These are phyloP conservation scores for Pharnaceum exiguum DNA, from an alignment of 148 eudicot species.

Conservation along the genomic window DNA sequence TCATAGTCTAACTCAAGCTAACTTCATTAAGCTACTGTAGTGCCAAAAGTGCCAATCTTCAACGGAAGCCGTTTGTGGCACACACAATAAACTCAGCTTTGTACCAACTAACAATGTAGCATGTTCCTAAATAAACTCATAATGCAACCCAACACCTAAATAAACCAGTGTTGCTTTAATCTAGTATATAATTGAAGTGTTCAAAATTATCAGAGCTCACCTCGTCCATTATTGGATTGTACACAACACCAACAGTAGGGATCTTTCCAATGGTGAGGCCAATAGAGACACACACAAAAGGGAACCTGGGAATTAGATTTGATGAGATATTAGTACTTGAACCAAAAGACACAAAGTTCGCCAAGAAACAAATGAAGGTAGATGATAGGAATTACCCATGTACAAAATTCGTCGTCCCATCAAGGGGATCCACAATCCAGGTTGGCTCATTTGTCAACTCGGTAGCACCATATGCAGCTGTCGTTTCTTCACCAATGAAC, in stretches of 20 bases:
- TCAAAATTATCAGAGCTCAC: conserved; percentile 35
- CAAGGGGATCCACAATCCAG: conserved; percentile 97
- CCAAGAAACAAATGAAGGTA: neutral
- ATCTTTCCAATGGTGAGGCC: conserved; percentile 81
- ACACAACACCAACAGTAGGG: conserved; percentile 83
- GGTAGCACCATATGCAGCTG: conserved; percentile 73
- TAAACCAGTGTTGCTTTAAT: no score
- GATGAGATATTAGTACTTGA: neutral
- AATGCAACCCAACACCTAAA: no score
- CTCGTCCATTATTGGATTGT: conserved; percentile 92
- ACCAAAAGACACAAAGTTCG: neutral
- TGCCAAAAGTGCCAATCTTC: no score
- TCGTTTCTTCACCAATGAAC: conserved; percentile 98
- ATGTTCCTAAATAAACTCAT: no score
- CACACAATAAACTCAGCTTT: no score
- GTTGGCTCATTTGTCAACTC: conserved; percentile 93
- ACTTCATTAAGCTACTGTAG: no score
- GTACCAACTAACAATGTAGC: no score
- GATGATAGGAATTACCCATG: conserved; percentile 51
- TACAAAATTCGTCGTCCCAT: conserved; percentile 94
- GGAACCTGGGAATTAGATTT: conserved; percentile 52
- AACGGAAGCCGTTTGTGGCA: no score
- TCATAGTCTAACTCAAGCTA: no score
- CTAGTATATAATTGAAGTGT: neutral
- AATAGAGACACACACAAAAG: conserved; percentile 93